Base-by-base conservation (phyloP, 768 basidiomycete genomes). In the Leccinum longicurvipes region DNA sequence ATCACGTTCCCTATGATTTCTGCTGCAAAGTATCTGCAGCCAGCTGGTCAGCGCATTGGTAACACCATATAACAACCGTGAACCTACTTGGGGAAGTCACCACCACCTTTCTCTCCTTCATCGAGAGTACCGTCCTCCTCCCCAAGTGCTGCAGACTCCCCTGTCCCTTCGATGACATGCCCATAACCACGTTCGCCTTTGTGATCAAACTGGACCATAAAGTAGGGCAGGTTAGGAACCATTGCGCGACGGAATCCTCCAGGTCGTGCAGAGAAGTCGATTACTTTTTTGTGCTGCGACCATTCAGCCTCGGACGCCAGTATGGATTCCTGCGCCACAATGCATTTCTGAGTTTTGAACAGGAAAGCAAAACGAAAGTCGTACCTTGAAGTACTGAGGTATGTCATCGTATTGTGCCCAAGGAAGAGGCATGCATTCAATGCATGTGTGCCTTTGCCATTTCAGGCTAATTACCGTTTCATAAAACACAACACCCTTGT, bases 121-220 rank as follows among this genome's bases (percentile, higher is more conserved):
- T 90, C 89, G 29, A 88, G 71, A 23, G 80, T 85, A 42, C 79
- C 81, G 25, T 79, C 81, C 57, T 86, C 84, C 15, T 86, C 83
- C 28, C 84, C 87, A 17, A 79, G 76, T 10, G 75, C 82, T 0
- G 79, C 75, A 3, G 80, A 81, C 34, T 90, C 86, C 24, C 80
- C 83, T 0, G 84, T 82, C 1, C 97, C 97, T 70, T 99, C 97
- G 58, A 99, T 97, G 59, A 99, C 91, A 72, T 99, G 97, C 0
- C 97, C 97, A 67, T 93, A 99, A 2, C 97, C 97, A 66, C 92
- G 93, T 72, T 98, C 94, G 24, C 97, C 94, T 65, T 95, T 98
- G 72, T 98, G 80, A 73, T 99, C 97, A 71, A 96, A 99, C 63
- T 96, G 94, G 7, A 98, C 91, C 92, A 95, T 96, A 66, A 99